phyloP scores from a whole-genome alignment of 306 rosid genomes.

The Neltuma alba region DNA sequence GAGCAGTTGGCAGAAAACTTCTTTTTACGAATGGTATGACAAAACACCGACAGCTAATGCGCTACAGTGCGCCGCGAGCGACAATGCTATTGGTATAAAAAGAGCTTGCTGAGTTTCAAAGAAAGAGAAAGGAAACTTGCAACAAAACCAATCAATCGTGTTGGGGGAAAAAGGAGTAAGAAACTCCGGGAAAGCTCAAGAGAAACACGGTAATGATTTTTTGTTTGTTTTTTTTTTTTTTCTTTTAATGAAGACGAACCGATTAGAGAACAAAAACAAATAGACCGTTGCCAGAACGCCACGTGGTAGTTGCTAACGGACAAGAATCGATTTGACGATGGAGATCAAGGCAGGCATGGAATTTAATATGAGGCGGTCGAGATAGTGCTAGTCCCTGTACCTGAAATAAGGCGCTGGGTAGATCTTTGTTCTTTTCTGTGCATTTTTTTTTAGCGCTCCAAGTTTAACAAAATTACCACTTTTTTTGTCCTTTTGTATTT shows the following conservation, averaged over 20 bases:
- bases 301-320: not conserved
- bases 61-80: constrained; percentile 36
- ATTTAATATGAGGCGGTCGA: not conserved
- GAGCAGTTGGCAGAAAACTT: not conserved
- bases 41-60: not conserved
- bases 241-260: not conserved
- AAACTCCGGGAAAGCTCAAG: not conserved
- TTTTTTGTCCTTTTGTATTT: not conserved
- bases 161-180: not conserved
- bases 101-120: constrained; percentile 26
- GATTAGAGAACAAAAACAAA: not conserved
- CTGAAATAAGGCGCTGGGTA: not conserved
- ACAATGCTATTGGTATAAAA: not conserved
- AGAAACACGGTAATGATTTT: not conserved
- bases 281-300: constrained; percentile 15
- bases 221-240: not conserved
- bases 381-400: constrained; percentile 12
- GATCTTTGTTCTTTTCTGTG: not conserved
- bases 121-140: constrained; percentile 9
- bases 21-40: not conserved
- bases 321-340: not conserved
- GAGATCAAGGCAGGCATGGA: not conserved
- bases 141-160: constrained; percentile 13
- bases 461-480: not conserved
- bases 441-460: not conserved